Evolutionary conservation across 345 rosid genomes (phyloP), one percentile per base, ranked within the genome.

Genomic region (Trapa incisa): DNA sequence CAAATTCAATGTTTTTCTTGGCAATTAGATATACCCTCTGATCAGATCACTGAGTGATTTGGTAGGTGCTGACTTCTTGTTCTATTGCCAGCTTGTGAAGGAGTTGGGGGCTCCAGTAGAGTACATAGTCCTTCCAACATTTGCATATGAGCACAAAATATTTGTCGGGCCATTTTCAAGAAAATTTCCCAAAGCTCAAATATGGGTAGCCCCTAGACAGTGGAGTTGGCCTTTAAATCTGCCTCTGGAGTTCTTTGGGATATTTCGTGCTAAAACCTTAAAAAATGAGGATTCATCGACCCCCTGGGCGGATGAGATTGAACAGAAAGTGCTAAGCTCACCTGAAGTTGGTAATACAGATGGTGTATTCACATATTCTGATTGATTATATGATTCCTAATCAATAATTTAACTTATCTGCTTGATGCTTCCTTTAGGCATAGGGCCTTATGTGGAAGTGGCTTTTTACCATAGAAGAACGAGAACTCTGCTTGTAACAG

Each of bases 221-320:
- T 93, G 98, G 98, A 93, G 97, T 73, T 93, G 98, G 97, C 98
- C 98, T 50, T 66, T 93, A 79, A 89, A 90, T 73, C 73, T 93
- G 76, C 98, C 97, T 4, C 94, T 87, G 8, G 98, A 88, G 66
- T 93, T 90, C 82, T 86, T 93, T 13, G 97, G 98, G 70, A 88
- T 93, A 71, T 93, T 90, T 72, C 88, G 95, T 42, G 80, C 98
- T 38, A 93, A 81, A 77, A 81, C 84, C 38, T 80, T 93, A 74
- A 76, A 80, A 75, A 88, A 93, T 12, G 79, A 80, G 65, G 97
- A 93, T 75, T 71, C 79, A 38, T 87, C 88, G 4, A 85, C 92
- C 35, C 98, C 92, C 3, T 93, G 97, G 98, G 86, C 85, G 47
- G 85, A 84, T 35, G 98, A 93, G 73, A 90, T 93, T 41, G 95